phyloP scores from a whole-genome alignment of 139 green algal species.

The Chlorella sp. region DNA sequence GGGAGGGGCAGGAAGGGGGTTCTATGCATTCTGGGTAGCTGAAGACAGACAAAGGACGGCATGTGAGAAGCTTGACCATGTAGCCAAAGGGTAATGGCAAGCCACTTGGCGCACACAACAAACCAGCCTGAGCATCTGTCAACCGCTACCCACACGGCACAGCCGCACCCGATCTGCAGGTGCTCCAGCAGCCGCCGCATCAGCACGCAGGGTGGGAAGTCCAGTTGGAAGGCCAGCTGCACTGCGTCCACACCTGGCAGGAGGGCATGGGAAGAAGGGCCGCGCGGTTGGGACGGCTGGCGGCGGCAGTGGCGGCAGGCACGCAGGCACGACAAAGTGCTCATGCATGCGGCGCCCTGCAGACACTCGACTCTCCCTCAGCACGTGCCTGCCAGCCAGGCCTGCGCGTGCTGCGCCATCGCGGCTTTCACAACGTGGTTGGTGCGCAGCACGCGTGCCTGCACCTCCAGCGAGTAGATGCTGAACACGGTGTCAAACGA shows the following conservation, averaged over 20 bases:
- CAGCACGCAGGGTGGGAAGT: conserved; percentile 84
- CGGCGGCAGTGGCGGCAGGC: not conserved
- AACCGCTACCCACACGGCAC: no score
- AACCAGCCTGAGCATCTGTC: no score
- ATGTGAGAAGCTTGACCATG: no score
- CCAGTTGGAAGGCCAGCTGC: conserved; percentile 56
- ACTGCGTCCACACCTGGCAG: conserved; percentile 71
- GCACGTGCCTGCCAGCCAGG: conserved; percentile 54
- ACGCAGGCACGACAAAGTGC: not conserved
- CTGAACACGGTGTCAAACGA: conserved; percentile 64
- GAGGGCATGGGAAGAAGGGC: conserved; percentile 42
- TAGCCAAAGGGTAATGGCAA: no score
- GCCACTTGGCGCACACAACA: no score
- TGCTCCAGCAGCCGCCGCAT: conserved; percentile 67
- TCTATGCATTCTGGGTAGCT: no score
- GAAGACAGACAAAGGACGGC: no score
- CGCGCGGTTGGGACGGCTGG: not conserved
- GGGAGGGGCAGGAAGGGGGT: no score
- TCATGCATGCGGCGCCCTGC: not conserved
- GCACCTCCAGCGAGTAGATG: conserved; percentile 75
- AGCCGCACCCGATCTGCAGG: conserved; percentile 10
- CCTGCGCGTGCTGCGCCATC: conserved; percentile 30
- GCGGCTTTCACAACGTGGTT: conserved; percentile 68
- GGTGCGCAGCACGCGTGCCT: conserved; percentile 66
- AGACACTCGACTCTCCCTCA: not conserved